phyloP scores from a whole-genome alignment of 176 grass and related monocot species.

The Bolboschoenus planiculmis region DNA sequence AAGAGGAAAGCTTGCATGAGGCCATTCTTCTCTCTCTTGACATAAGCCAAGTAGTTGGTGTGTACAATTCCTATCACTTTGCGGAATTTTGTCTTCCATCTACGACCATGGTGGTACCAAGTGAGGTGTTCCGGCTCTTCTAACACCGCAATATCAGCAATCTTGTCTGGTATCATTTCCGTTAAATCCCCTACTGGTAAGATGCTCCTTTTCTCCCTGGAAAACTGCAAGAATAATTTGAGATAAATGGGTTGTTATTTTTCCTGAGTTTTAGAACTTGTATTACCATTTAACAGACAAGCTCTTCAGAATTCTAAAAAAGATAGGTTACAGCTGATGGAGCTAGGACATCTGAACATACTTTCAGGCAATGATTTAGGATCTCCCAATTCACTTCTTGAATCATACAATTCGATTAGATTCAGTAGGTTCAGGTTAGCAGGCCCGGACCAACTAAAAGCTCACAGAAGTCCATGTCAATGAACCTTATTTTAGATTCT shows the following conservation, averaged over 20 bases:
- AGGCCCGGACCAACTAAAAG: not conserved
- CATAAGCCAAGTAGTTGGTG: conserved; percentile 91
- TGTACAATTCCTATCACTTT: conserved; percentile 92
- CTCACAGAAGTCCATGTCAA: not conserved
- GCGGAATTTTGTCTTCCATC: conserved; percentile 89
- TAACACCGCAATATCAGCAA: conserved; percentile 82
- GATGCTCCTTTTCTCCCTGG: conserved; percentile 91
- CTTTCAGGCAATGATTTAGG: not conserved
- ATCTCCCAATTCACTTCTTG: not conserved
- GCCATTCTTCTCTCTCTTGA: conserved; percentile 94
- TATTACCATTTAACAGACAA: not conserved
- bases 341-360: not conserved
- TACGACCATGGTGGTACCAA: conserved; percentile 94
- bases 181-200: conserved; percentile 93
- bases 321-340: not conserved
- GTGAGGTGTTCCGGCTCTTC: conserved; percentile 99
- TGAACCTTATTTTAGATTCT: not conserved
- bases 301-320: not conserved
- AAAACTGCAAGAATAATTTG: conserved; percentile 46
- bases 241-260: not conserved
- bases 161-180: conserved; percentile 65
- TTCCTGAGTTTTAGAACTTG: not conserved
- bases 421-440: not conserved
- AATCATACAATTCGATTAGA: not conserved
- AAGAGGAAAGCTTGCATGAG: conserved; percentile 78